A percentile compares a stretch with the other conserved stretches of the same genome.
Conservation (phyloP, 495 filamentous ascomycete species). For the Poronia punctata region DNA sequence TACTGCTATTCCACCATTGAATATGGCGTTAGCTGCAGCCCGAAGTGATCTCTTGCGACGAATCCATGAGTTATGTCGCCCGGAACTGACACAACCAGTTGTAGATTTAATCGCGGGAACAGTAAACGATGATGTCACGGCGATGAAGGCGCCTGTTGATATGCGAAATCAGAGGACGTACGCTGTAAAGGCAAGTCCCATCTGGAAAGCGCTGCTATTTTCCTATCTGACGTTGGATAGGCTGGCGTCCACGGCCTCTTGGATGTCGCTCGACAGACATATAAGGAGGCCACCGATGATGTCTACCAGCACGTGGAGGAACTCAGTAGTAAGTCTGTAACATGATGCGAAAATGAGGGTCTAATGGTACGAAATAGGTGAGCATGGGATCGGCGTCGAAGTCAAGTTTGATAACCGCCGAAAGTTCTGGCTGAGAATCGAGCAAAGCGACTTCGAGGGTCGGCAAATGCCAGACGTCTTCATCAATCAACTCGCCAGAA, state of each 20-base stretch:
- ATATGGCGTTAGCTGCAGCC: conserved; percentile 58
- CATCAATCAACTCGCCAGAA: conserved; percentile 68
- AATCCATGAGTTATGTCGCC: conserved; percentile 62
- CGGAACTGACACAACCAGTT: conserved; percentile 51
- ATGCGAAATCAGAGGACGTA: conserved; percentile 88
- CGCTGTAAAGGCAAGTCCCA: conserved; percentile 64
- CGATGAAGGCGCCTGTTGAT: conserved; percentile 74
- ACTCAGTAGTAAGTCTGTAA: conserved; percentile 45
- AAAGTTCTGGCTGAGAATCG: conserved; percentile 73
- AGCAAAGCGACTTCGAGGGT: conserved; percentile 55
- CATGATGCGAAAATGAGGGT: neutral
- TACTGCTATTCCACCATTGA: conserved; percentile 56
- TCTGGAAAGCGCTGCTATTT: neutral
- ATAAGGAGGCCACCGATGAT: conserved; percentile 77
- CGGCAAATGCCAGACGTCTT: conserved; percentile 59
- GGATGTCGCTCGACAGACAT: conserved; percentile 79
- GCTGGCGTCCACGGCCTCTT: conserved; percentile 79
- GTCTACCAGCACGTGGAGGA: conserved; percentile 61
- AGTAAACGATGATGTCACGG: conserved; percentile 76
- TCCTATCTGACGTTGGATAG: conserved; percentile 33
- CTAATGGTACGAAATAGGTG: conserved; percentile 31
- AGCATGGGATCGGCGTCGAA: conserved; percentile 54
- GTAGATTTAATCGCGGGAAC: conserved; percentile 57
- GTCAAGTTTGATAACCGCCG: conserved; percentile 69
- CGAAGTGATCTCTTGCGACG: conserved; percentile 57